Evolutionary conservation across 345 rosid species (phyloP), one percentile per base, ranked within the genome.

Genomic region (Brassica carinata): DNA sequence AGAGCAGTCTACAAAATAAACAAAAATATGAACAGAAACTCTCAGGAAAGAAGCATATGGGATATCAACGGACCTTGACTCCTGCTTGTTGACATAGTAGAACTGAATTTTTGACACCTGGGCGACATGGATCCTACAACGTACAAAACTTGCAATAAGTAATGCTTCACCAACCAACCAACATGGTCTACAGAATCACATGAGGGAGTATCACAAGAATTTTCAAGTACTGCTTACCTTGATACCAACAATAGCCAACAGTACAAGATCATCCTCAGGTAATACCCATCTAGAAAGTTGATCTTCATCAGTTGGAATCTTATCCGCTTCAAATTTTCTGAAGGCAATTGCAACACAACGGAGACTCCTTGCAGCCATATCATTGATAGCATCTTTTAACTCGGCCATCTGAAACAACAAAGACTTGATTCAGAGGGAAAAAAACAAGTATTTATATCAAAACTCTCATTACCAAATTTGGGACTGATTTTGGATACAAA

Each of bases 111-210:
- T 73, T 86, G 71, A 93, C 99, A 72, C 94, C 89, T 3, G 87
- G 88, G 36, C 99, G 98, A 73, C 99, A 96, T 72, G 99, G 99
- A 85, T 96, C 99, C 99, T 96, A 84, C 84, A 85, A 85, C 63
- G 71, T 36, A 30, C 31, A 65, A 81, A 66, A n/a, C 31, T 72
- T 57, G 55, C 11, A 55, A 58, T 58, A 34, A 76, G 45, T 57
- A 30, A 64, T 40, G 53, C 3, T 40, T 6, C 30, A 5, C 23
- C 31, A 2, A 64, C 3, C 67, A 30, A 7, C 67, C 40, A 64
- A 43, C 14, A 26, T 53, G 53, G 51, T 58, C 14, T 7, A 76
- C n/a, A 72, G 38, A 75, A 62, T 14, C 67, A 70, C 62, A 2
- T 36, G 7, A 72, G 10, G 31, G 65, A 5, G 11, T 8, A 62